Evolutionary conservation across 129 eudicot genomes (phyloP), one percentile per base, ranked within the genome.

Genomic region (Calendula officinalis): DNA sequence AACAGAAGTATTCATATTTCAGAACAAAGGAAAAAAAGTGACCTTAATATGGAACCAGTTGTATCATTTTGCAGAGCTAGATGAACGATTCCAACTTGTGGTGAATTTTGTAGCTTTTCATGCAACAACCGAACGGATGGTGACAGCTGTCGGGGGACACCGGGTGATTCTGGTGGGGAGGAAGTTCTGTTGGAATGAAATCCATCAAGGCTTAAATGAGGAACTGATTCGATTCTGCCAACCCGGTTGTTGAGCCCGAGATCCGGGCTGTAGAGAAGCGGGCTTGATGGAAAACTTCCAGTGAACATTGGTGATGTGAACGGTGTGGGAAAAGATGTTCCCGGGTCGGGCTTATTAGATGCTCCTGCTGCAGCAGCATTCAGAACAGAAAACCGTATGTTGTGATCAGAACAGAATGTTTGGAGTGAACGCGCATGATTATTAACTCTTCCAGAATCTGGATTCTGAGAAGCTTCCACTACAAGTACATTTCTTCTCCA

Each of bases 231-330:
- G 38, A 94, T 79, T 74, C 78, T 84, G 12, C 87, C 95, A 42
- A 65, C 74, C 76, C 92, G n/a, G n/a, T n/a, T 81, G 14, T 68
- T 91, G 54, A 78, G 56, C 8, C 85, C 87, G 46, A 85, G 35
- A 73, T 88, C 99, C 8, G 99, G 99, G 78, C 99, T 94, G 65
- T 83, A 86, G 8, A 94, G 22, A 46, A 78, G 78, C 17, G 99
- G 99, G 73, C 87, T 94, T 10, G 99, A 83, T 34, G 99, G 95
- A 74, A 94, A 94, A 76, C 99, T 94, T 60, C 97, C 97, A 10
- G 99, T 88, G 68, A 94, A 88, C 76, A 89, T 67, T 40, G 99
- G 97, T 49, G 99, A 94, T 5, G 95, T 78, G 79, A 83, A 94
- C 6, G 97, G 99, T 1, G 96, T 83, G 6, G 85, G 88, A 50